A percentile compares a stretch with the other conserved stretches of the same genome.
Conservation (phyloP, 495 filamentous ascomycete genomes). For the Thermothielavioides terrestris region DNA sequence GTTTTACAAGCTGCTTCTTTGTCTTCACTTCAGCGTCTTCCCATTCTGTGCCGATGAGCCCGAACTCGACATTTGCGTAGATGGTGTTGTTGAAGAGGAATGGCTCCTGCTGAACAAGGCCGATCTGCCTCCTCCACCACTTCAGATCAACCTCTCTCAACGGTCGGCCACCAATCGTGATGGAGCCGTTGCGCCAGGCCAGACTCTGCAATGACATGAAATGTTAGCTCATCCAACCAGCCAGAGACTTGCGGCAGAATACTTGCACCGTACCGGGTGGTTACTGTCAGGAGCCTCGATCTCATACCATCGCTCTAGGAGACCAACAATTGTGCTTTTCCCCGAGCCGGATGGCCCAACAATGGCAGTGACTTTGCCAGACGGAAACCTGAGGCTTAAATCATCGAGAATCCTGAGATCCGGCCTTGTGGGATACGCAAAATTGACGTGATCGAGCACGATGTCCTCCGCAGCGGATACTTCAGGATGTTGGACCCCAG, state of each 20-base stretch:
- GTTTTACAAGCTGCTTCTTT: slow-evolving; percentile 48
- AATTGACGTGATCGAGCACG: slow-evolving; percentile 49
- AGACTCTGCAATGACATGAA: slow-evolving; percentile 20
- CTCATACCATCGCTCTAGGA: slow-evolving; percentile 59
- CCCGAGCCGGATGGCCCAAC: slow-evolving; percentile 71
- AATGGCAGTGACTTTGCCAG: slow-evolving; percentile 78
- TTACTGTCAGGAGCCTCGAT: slow-evolving; percentile 41
- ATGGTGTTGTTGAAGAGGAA: slow-evolving; percentile 63
- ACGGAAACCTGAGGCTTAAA: slow-evolving; percentile 50
- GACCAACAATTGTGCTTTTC: slow-evolving; percentile 57
- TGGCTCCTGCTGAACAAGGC: slow-evolving; percentile 61
- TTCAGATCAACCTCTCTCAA: slow-evolving; percentile 48
- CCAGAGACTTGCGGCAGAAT: no score
- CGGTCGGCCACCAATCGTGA: slow-evolving; percentile 44
- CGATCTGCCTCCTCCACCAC: slow-evolving; percentile 42
- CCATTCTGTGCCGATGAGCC: slow-evolving; percentile 46
- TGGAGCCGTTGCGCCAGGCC: slow-evolving; percentile 40
- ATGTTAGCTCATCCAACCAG: not conserved
- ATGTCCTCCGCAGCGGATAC: slow-evolving; percentile 46
- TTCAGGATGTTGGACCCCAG: slow-evolving; percentile 39
- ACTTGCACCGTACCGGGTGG: slow-evolving; percentile 38
- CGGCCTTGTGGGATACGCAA: slow-evolving; percentile 57
- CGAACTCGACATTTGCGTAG: slow-evolving; percentile 48
- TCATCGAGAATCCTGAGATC: slow-evolving; percentile 48
- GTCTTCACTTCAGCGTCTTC: slow-evolving; percentile 41